A percentile compares a stretch with the other conserved stretches of the same genome.
Conservation (phyloP, 2,329 filamentous ascomycete species). For the Clonostachys byssicola region DNA sequence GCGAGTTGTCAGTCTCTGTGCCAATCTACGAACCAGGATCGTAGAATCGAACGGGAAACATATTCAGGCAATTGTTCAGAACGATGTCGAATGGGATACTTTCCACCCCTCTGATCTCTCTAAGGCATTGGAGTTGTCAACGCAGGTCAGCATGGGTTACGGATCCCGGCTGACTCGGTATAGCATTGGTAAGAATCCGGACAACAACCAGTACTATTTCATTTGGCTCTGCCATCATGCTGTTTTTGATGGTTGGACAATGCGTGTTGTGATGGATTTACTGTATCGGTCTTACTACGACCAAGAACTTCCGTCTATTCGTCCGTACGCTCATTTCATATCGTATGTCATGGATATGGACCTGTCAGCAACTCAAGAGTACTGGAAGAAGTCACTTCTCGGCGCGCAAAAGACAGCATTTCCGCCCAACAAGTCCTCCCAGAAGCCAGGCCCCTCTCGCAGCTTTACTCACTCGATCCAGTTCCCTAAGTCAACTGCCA, state of each 20-base stretch:
- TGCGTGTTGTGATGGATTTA: neutral
- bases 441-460: neutral
- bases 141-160: slow-evolving; percentile 1
- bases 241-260: slow-evolving; percentile 3
- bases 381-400: neutral
- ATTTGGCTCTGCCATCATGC: slow-evolving; percentile 3
- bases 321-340: slow-evolving; percentile 32
- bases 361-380: neutral
- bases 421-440: slow-evolving; percentile 2
- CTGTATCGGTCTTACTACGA: slow-evolving; percentile 9
- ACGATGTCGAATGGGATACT: slow-evolving; percentile 2
- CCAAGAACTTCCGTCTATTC: slow-evolving; percentile 1
- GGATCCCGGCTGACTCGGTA: slow-evolving; percentile 1
- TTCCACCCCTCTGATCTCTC: neutral
- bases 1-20: slow-evolving; percentile 4
- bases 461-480: neutral
- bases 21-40: slow-evolving; percentile 11
- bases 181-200: slow-evolving; percentile 5
- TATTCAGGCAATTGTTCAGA: slow-evolving; percentile 2
- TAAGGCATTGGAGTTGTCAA: neutral
- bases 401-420: slow-evolving; percentile 4
- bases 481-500: neutral
- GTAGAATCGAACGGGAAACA: slow-evolving; percentile 4
- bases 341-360: slow-evolving; percentile 28
- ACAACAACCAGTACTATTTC: neutral